Conservation (phyloP, 2,329 filamentous ascomycete species). For the Phialophora expanda region DNA sequence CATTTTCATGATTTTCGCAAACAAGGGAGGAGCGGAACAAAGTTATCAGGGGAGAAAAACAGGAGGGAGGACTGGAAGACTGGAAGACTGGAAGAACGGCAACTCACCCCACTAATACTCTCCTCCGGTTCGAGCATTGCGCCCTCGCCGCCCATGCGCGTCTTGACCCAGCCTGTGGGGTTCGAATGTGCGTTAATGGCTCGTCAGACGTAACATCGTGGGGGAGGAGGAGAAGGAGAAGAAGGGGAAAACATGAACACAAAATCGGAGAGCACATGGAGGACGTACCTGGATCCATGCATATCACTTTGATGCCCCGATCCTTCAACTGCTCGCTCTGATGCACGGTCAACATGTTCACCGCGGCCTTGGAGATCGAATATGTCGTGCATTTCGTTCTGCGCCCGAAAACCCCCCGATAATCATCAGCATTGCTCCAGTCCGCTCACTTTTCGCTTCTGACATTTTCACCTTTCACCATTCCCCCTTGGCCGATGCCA, state of each 20-base stretch:
- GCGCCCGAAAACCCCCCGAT: not conserved
- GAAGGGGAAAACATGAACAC: not conserved
- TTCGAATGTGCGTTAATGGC: not conserved
- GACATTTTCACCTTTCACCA: too few species aligned
- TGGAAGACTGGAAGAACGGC: not conserved
- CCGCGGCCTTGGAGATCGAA: conserved; percentile 51
- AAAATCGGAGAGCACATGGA: not conserved
- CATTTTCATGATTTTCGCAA: not conserved
- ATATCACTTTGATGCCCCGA: conserved; percentile 46
- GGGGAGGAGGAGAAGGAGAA: not conserved
- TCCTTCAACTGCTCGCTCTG: conserved; percentile 49
- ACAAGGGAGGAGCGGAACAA: not conserved
- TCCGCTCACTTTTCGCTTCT: not conserved
- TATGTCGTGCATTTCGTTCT: conserved; percentile 42
- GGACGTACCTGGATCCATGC: conserved; percentile 49
- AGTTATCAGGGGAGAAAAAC: too few species aligned
- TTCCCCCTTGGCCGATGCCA: too few species aligned
- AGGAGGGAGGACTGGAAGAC: too few species aligned
- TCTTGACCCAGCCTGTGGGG: conserved; percentile 48
- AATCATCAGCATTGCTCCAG: not conserved
- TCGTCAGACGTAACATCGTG: not conserved
- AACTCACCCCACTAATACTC: conserved; percentile 42
- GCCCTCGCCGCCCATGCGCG: conserved; percentile 51
- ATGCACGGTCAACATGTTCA: conserved; percentile 53
- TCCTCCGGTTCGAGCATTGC: conserved; percentile 48